Conservation (phyloP, 306 rosid species). For the Acacia melanoxylon region DNA sequence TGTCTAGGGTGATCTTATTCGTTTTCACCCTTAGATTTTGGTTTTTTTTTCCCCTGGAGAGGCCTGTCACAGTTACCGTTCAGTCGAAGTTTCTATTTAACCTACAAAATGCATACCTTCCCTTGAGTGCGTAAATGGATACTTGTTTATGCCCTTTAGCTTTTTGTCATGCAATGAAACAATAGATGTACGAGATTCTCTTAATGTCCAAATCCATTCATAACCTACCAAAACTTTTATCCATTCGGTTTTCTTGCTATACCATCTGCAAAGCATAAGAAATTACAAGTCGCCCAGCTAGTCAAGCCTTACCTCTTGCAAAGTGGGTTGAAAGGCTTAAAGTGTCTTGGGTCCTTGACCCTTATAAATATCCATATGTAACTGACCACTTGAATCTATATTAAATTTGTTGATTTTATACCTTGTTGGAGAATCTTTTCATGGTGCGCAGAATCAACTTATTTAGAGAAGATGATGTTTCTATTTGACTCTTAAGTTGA, state of each 20-base stretch:
- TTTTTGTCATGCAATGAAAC: not conserved
- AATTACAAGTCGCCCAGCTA: not conserved
- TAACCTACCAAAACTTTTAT: not conserved
- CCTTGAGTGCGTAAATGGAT: not conserved
- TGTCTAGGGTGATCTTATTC: constrained; percentile 12
- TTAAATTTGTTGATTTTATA: not conserved
- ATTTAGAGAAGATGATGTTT: constrained; percentile 4
- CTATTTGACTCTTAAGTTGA: not conserved
- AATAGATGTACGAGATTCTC: not conserved
- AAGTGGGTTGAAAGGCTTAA: not conserved
- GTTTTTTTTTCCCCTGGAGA: not conserved
- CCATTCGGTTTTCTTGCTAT: not conserved
- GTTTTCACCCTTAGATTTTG: not conserved
- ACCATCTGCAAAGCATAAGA: constrained; percentile 2
- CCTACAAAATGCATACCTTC: not conserved
- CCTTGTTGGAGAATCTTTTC: constrained; percentile 8
- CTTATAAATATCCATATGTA: constrained; percentile 1
- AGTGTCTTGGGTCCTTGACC: not conserved
- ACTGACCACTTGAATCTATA: not conserved
- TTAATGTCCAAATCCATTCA: not conserved
- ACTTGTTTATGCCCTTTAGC: not conserved
- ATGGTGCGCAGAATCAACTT: not conserved
- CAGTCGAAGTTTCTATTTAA: constrained; percentile 6
- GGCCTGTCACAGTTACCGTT: not conserved
- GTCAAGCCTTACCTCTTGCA: not conserved